Percentiles rank a stretch among this genome's conserved stretches.
These are phyloP conservation scores for Fusarium caatingaense DNA, from an alignment of 2,329 filamentous ascomycete genomes.

Conservation along the genomic window DNA sequence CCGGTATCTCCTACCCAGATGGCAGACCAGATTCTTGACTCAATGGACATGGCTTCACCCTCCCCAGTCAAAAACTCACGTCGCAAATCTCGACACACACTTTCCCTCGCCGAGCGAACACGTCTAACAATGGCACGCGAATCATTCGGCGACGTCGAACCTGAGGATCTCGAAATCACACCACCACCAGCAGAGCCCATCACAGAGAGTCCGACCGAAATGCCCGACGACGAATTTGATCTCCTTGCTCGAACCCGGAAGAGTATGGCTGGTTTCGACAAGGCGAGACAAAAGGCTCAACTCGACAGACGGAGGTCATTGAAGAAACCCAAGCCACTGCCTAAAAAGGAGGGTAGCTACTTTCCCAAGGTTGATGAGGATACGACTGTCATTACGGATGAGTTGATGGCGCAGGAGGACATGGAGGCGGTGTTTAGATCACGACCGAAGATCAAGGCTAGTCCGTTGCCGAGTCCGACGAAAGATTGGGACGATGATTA, in stretches of 20 bases:
- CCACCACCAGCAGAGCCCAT: constrained; percentile 22
- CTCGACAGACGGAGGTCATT: constrained; percentile 65
- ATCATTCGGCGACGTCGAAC: constrained; percentile 53
- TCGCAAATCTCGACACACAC: constrained; percentile 61
- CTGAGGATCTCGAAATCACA: constrained; percentile 47
- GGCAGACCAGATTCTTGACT: constrained; percentile 67
- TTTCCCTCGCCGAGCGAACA: constrained; percentile 81
- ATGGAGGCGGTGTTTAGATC: constrained; percentile 88
- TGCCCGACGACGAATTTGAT: constrained; percentile 53
- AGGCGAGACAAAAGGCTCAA: constrained; percentile 70
- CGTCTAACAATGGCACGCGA: constrained; percentile 80
- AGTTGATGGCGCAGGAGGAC: constrained; percentile 78
- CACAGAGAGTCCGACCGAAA: constrained; percentile 36
- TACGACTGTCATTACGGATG: constrained; percentile 69
- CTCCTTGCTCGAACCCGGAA: constrained; percentile 68
- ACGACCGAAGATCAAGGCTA: constrained; percentile 81
- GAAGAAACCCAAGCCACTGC: constrained; percentile 56
- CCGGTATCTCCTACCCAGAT: constrained; percentile 52
- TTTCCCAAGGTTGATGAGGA: constrained; percentile 60
- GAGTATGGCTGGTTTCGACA: constrained; percentile 72
- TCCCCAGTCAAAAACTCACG: constrained; percentile 63
- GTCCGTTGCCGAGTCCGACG: constrained; percentile 69
- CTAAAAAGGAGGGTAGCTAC: constrained; percentile 57
- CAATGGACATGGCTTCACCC: constrained; percentile 65
- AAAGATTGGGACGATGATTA: constrained; percentile 50